Conservation (phyloP, 352 stramenopile species). For the Phytopythium aichiense region DNA sequence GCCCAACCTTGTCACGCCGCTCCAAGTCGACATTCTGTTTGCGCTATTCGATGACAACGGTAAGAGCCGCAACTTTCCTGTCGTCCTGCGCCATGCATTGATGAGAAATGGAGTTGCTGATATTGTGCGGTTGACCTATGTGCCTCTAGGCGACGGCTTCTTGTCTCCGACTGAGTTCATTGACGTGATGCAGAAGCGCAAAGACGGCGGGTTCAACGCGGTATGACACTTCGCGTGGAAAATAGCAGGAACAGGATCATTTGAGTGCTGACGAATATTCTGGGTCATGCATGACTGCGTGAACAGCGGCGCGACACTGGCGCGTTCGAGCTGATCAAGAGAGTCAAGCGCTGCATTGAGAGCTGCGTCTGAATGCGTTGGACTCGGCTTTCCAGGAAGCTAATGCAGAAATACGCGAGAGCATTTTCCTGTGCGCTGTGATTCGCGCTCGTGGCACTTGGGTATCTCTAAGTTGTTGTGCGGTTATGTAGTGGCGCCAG, state of each 20-base stretch:
- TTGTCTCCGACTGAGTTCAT: constrained; percentile 83
- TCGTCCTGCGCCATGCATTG: not conserved
- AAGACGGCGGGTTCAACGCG: constrained; percentile 78
- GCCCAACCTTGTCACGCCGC: constrained; percentile 57
- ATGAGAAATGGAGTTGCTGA: not conserved
- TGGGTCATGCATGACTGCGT: not conserved
- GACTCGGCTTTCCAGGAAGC: not conserved
- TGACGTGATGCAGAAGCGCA: constrained; percentile 83
- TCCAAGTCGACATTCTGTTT: constrained; percentile 87
- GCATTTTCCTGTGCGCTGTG: not conserved
- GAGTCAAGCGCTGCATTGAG: constrained; percentile 67
- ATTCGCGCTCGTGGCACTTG: not conserved
- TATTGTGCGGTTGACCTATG: not conserved
- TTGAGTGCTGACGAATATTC: not conserved
- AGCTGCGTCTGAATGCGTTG: constrained; percentile 23
- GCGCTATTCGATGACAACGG: constrained; percentile 77
- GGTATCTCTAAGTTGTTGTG: not conserved
- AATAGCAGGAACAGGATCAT: not conserved
- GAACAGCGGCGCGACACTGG: constrained; percentile 70
- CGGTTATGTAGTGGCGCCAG: constrained; percentile 25
- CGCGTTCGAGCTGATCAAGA: constrained; percentile 58
- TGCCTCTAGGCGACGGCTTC: constrained; percentile 55
- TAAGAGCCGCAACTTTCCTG: constrained; percentile 15
- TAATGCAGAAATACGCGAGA: not conserved
- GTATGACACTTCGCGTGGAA: constrained; percentile 18